Evolutionary conservation across 2,329 filamentous ascomycete species (phyloP), one percentile per base, ranked within the genome.

Genomic region (Rhynchosporium agropyri): DNA sequence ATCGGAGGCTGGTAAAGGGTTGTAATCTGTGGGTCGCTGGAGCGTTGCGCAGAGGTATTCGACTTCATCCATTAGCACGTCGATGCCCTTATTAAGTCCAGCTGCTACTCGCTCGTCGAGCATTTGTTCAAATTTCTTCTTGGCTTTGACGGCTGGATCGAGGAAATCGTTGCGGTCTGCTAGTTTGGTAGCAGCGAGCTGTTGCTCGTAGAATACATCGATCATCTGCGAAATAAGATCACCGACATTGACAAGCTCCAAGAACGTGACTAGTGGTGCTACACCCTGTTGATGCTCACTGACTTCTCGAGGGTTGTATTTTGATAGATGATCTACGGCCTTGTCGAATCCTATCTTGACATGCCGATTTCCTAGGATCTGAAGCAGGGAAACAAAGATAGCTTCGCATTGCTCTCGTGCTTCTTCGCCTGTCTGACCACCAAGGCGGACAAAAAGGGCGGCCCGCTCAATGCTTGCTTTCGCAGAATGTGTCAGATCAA

Each of bases 121-220:
- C 90, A 97, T 97, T 74, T 97, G 93, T 80, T 99, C 95, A 72
- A 98, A 99, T 68, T 91, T 92, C 79, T 97, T 98, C 84, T 99
- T 99, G 68, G 95, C 93, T 70, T 97, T 89, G 38, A 90, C 90
- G 0, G 93, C 91, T 26, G 92, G 90, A 73, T 96, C 92, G 54
- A 99, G 81, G 72, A 99, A 99, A 77, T 99, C 95, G 74, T 96
- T 96, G 49, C 90, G 88, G 74, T 98, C 94, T 1, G 90, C 90
- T 59, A 99, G 87, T 71, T 90, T 90, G 13, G 90, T 85, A 0
- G 86, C 84, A 5, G 92, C 87, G 33, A 99, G 84, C 78, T 99
- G 95, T 77, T 98, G 95, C 74, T 96, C 90, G 77, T 96, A 99
- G 75, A 99, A 99, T 40, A 99, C 92, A 74, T 99, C 95, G 63